Conservation (phyloP, 2,329 filamentous ascomycete species). For the Botrytis fragariae region DNA sequence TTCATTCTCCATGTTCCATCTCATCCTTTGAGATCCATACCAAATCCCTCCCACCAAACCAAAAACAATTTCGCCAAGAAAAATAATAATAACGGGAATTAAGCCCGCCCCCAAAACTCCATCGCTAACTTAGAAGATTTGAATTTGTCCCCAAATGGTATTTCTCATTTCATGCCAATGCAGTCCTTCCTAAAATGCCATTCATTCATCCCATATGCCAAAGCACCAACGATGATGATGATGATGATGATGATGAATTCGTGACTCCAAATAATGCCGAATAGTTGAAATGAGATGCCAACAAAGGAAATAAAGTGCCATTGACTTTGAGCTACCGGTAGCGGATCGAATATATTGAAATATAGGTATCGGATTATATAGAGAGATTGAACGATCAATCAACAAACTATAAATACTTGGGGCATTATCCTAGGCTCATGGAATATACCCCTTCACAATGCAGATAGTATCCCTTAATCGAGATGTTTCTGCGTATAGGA, state of each 20-base stretch:
- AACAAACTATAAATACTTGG: not conserved
- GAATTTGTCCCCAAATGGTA: not conserved
- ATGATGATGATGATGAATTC: not conserved
- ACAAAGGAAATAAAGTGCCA: not conserved
- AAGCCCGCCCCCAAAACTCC: constrained; percentile 6
- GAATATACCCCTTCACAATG: not conserved
- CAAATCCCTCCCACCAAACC: not conserved
- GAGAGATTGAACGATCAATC: not conserved
- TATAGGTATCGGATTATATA: not conserved
- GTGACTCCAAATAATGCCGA: constrained; percentile 5
- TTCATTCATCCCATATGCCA: constrained; percentile 4
- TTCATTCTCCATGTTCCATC: not conserved
- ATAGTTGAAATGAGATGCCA: not conserved
- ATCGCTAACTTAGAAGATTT: constrained; percentile 8
- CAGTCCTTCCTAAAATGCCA: not conserved
- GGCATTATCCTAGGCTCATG: not conserved
- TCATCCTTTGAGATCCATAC: not conserved
- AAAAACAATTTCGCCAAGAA: not conserved
- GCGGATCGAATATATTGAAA: not conserved
- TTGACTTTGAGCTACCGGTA: not conserved
- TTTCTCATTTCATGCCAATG: not conserved
- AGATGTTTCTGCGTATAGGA: not conserved
- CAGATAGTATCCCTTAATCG: not conserved
- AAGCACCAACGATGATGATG: not conserved
- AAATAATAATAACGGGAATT: not conserved